These are phyloP conservation scores for Lolium multiflorum DNA, from an alignment of 176 grass and related monocot genomes.

Conservation along the genomic window DNA sequence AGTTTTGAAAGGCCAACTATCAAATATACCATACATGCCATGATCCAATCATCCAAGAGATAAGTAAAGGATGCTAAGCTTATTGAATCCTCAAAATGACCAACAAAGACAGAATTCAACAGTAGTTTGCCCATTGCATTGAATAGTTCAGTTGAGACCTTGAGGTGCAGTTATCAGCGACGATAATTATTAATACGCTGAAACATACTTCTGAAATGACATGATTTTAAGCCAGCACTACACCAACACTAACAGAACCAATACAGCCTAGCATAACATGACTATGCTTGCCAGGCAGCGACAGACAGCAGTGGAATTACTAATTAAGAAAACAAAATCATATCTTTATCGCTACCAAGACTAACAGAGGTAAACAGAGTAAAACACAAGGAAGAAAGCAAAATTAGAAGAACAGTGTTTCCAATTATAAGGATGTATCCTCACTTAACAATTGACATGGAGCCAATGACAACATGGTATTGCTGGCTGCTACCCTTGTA, in stretches of 20 bases:
- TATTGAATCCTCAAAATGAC: slow-evolving; percentile 18
- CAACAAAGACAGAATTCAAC: background rate
- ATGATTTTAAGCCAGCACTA: slow-evolving; percentile 11
- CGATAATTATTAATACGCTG: background rate
- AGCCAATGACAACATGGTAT: background rate
- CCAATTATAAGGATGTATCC: slow-evolving; percentile 34
- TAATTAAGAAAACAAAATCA: slow-evolving; percentile 9
- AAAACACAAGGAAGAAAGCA: slow-evolving; percentile 15
- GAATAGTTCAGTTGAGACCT: background rate
- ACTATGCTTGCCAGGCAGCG: background rate
- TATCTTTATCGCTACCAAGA: slow-evolving; percentile 2
- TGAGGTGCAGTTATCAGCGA: slow-evolving; percentile 8
- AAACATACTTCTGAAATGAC: background rate
- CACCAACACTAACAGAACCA: background rate
- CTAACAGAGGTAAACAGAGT: slow-evolving; percentile 12
- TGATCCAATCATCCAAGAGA: background rate
- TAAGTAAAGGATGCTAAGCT: slow-evolving; percentile 16
- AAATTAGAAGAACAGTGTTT: background rate
- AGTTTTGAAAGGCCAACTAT: slow-evolving; percentile 8
- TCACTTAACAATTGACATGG: slow-evolving; percentile 26
- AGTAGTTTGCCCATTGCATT: background rate
- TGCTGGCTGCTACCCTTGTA: background rate
- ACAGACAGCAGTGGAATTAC: slow-evolving; percentile 10
- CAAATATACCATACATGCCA: background rate
- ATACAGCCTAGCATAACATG: slow-evolving; percentile 24